Evolutionary conservation across 139 green algal genomes (phyloP).

Genomic region (Coccomyxa sp.): DNA sequence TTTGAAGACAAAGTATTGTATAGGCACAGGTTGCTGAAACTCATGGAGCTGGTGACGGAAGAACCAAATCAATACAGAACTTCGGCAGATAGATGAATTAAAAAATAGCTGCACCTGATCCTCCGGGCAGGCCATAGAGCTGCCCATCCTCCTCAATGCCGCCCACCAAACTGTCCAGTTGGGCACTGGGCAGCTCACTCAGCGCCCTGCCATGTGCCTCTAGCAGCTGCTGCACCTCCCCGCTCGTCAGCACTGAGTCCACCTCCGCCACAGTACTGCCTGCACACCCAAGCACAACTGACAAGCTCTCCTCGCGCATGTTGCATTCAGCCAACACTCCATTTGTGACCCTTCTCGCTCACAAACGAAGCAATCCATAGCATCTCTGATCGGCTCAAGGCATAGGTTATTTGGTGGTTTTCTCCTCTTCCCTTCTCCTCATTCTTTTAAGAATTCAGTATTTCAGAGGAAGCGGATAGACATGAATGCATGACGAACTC

Average conservation of each 20-base stretch:
- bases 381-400: no score
- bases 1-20: background rate
- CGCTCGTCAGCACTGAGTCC: conserved; percentile 90
- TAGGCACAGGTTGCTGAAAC: background rate
- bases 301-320: background rate
- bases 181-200: background rate
- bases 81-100: background rate
- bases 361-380: no score
- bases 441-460: no score
- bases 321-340: background rate
- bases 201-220: conserved; percentile 20
- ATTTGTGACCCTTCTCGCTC: no score
- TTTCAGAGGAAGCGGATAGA: no score
- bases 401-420: no score
- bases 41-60: background rate
- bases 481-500: no score
- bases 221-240: conserved; percentile 78
- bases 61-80: no score
- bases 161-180: conserved; percentile 29
- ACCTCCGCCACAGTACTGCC: conserved; percentile 57
- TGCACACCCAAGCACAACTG: conserved; percentile 10
- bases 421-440: no score
- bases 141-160: conserved; percentile 6
- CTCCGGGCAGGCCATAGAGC: conserved; percentile 47
- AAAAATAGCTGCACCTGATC: conserved; percentile 19